phyloP scores from a whole-genome alignment of 2,329 filamentous ascomycete genomes.

The Daldinia sp. region DNA sequence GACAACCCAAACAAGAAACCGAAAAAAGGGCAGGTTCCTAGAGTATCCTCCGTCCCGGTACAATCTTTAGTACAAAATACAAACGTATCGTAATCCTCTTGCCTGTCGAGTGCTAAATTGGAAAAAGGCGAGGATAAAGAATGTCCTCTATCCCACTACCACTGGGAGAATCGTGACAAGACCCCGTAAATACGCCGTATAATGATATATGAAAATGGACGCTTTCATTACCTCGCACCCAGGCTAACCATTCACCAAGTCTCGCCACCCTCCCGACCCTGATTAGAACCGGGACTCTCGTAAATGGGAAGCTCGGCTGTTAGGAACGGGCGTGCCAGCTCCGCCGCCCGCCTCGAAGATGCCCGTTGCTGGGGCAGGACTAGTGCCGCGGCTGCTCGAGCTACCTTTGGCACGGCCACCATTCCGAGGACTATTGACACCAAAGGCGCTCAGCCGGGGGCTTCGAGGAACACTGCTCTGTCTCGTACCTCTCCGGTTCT shows the following conservation, averaged over 20 bases:
- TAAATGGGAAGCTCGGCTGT: constrained; percentile 47
- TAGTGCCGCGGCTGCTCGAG: constrained; percentile 59
- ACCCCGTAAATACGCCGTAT: constrained; percentile 3
- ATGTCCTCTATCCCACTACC: no score
- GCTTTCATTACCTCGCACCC: neutral
- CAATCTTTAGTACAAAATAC: constrained; percentile 18
- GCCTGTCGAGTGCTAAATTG: neutral
- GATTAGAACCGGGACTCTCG: constrained; percentile 47
- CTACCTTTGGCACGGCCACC: constrained; percentile 44
- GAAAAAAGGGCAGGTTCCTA: neutral
- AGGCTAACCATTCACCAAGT: neutral
- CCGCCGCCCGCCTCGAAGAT: constrained; percentile 44
- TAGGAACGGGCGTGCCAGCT: constrained; percentile 45
- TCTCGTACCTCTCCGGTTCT: constrained; percentile 63
- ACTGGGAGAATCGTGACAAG: neutral
- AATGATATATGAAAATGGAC: neutral
- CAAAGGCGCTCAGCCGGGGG: constrained; percentile 55
- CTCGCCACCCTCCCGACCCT: no score
- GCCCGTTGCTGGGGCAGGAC: constrained; percentile 52
- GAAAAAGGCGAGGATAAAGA: neutral
- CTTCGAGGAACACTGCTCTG: constrained; percentile 65
- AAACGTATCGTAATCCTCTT: neutral
- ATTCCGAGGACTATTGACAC: constrained; percentile 60
- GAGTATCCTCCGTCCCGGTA: neutral
- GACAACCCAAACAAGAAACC: neutral